Evolutionary conservation across 176 grass and related monocot genomes (phyloP).

Genomic region (Oryza punctata): DNA sequence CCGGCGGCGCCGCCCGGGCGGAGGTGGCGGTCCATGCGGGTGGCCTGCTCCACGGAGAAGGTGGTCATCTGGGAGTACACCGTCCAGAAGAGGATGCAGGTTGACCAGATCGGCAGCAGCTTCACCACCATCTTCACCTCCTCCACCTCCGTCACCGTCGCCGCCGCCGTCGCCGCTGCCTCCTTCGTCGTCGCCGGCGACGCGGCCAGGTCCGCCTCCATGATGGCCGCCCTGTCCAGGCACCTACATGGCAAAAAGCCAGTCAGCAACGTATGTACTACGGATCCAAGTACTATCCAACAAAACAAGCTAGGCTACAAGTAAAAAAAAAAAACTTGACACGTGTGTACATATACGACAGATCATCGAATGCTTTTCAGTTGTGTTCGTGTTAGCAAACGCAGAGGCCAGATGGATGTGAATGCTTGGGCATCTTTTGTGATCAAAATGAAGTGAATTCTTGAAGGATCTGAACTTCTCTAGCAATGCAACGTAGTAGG

Average conservation of each 20-base stretch:
- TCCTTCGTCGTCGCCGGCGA: slow-evolving; percentile 23
- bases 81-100: slow-evolving; percentile 69
- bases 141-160: slow-evolving; percentile 67
- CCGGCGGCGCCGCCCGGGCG: neutral
- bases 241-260: slow-evolving; percentile 43
- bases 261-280: neutral
- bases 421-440: too few relatives aligned
- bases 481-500: too few relatives aligned
- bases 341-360: too few relatives aligned
- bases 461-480: too few relatives aligned
- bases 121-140: slow-evolving; percentile 82
- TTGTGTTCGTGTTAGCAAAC: too few relatives aligned
- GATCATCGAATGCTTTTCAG: too few relatives aligned
- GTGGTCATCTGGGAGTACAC: slow-evolving; percentile 76
- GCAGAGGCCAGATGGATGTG: too few relatives aligned
- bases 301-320: too few relatives aligned
- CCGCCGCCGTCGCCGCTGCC: slow-evolving; percentile 19
- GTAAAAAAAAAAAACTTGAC: too few relatives aligned
- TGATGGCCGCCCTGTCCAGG: slow-evolving; percentile 64
- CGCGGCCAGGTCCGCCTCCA: slow-evolving; percentile 36
- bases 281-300: too few relatives aligned
- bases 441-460: too few relatives aligned
- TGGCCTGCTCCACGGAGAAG: slow-evolving; percentile 70
- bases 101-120: slow-evolving; percentile 74
- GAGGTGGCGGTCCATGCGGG: slow-evolving; percentile 57